These are phyloP conservation scores for Picea glauca DNA, from an alignment of 75 land plant genomes.

Conservation along the genomic window DNA sequence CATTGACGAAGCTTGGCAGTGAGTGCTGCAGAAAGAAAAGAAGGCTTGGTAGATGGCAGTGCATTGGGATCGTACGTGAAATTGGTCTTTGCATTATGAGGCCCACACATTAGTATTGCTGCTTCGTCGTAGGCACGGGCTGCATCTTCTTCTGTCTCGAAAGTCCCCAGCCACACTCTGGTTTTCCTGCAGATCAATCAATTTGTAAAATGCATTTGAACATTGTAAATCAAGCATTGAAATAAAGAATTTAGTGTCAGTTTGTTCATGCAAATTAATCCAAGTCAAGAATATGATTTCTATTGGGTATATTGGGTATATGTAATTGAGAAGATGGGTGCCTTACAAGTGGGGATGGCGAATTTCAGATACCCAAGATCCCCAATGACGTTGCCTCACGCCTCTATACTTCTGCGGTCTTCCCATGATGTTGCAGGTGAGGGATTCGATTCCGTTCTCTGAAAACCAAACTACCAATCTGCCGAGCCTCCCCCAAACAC, in stretches of 20 bases:
- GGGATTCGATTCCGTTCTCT: too few relatives aligned
- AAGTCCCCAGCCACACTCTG: constrained; percentile 90
- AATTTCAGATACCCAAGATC: constrained; percentile 74
- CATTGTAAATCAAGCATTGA: too few relatives aligned
- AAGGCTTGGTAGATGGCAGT: neutral
- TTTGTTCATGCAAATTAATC: too few relatives aligned
- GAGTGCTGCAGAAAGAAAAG: constrained; percentile 48
- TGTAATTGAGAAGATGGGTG: too few relatives aligned
- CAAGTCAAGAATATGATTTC: too few relatives aligned
- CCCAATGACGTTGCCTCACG: constrained; percentile 67
- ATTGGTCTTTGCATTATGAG: constrained; percentile 70
- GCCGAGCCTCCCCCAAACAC: too few relatives aligned
- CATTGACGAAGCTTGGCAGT: constrained; percentile 64
- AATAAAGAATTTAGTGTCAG: too few relatives aligned
- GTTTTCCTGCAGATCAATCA: constrained; percentile 61
- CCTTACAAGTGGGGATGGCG: constrained; percentile 57
- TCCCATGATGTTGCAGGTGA: constrained; percentile 10
- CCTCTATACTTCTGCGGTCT: constrained; percentile 44
- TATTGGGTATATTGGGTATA: too few relatives aligned
- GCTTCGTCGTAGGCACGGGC: constrained; percentile 91
- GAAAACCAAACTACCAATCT: too few relatives aligned
- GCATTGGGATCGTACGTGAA: constrained; percentile 34
- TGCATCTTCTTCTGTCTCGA: constrained; percentile 75
- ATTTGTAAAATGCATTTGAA: neutral
- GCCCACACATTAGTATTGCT: constrained; percentile 65